phyloP scores from a whole-genome alignment of 2,329 filamentous ascomycete genomes.

The Tricladium varicosporioides region DNA sequence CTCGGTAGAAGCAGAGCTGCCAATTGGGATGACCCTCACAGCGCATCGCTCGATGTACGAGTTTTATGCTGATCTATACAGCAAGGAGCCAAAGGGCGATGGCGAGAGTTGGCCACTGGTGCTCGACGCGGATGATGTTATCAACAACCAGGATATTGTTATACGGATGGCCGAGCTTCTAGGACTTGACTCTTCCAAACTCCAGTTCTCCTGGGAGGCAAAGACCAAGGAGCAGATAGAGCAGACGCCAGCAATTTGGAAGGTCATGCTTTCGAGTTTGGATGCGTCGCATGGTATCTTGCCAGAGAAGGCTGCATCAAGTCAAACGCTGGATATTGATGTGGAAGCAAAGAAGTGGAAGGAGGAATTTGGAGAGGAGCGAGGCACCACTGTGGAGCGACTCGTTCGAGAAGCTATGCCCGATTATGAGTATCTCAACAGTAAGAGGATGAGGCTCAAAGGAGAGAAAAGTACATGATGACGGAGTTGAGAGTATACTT shows the following conservation, averaged over 20 bases:
- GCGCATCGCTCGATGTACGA: constrained; percentile 34
- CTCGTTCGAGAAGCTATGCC: constrained; percentile 34
- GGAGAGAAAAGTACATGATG: neutral
- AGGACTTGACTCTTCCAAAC: constrained; percentile 32
- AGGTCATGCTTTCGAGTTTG: constrained; percentile 32
- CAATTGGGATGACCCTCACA: constrained; percentile 29
- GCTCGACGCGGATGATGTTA: constrained; percentile 40
- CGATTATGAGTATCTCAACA: constrained; percentile 40
- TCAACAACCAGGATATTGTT: constrained; percentile 33
- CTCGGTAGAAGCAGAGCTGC: neutral
- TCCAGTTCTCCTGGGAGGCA: constrained; percentile 35
- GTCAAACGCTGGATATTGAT: constrained; percentile 32
- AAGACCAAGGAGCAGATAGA: constrained; percentile 1
- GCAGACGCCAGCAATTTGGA: neutral
- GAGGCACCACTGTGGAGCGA: constrained; percentile 10
- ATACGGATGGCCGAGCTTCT: constrained; percentile 28
- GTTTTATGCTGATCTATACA: constrained; percentile 31
- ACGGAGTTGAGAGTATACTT: neutral
- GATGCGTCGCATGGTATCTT: constrained; percentile 35
- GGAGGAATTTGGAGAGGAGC: constrained; percentile 27
- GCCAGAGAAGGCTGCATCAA: constrained; percentile 31
- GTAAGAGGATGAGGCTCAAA: neutral
- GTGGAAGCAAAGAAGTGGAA: constrained; percentile 37
- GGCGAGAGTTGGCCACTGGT: constrained; percentile 31
- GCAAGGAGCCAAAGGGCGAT: neutral